Percentiles rank a stretch among this genome's conserved stretches.
Evolutionary conservation across 2,329 filamentous ascomycete genomes (phyloP).

Genomic region (Grosmannia huntii): DNA sequence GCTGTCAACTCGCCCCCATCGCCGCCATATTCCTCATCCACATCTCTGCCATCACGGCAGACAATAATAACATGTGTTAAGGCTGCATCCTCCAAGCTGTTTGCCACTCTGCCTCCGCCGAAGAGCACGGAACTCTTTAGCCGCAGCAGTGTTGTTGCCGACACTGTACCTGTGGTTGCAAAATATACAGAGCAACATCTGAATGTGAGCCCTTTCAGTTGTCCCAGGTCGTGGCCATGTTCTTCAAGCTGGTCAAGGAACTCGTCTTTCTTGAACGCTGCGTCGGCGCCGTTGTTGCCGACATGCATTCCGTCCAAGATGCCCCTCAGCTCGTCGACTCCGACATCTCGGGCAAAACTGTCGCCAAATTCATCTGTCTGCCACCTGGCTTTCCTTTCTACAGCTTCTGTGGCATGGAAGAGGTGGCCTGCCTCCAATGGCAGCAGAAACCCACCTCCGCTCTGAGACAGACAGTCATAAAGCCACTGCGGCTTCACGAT

Average conservation of each 20-base stretch:
- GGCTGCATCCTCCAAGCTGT: conserved; percentile 33
- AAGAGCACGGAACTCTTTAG: conserved; percentile 50
- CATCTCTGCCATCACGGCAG: conserved; percentile 9
- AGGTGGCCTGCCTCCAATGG: conserved; percentile 52
- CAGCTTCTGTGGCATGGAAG: conserved; percentile 50
- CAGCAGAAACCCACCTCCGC: conserved; percentile 46
- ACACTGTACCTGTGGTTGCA: conserved; percentile 12
- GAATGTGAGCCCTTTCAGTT: conserved; percentile 41
- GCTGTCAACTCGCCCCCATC: conserved; percentile 21
- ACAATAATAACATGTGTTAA: conserved; percentile 66
- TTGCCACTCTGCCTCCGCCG: conserved; percentile 48
- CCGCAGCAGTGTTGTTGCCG: conserved; percentile 2
- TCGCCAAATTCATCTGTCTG: conserved; percentile 72
- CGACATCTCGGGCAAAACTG: conserved; percentile 59
- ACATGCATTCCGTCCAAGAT: conserved; percentile 24
- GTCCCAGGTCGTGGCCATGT: conserved; percentile 38
- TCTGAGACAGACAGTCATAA: conserved; percentile 60
- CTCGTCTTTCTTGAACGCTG: conserved; percentile 26
- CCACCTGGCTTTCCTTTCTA: conserved; percentile 38
- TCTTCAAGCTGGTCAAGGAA: conserved; percentile 44
- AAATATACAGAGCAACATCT: conserved; percentile 31
- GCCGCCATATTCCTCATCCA: conserved; percentile 23
- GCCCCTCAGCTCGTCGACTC: conserved; percentile 21
- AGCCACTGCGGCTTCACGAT: conserved; percentile 76
- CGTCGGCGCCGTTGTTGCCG: conserved; percentile 10